Percentiles rank a stretch among this genome's conserved stretches.
Evolutionary conservation across 2,329 filamentous ascomycete genomes (phyloP).

Genomic region (Ophiostoma tasmaniense): DNA sequence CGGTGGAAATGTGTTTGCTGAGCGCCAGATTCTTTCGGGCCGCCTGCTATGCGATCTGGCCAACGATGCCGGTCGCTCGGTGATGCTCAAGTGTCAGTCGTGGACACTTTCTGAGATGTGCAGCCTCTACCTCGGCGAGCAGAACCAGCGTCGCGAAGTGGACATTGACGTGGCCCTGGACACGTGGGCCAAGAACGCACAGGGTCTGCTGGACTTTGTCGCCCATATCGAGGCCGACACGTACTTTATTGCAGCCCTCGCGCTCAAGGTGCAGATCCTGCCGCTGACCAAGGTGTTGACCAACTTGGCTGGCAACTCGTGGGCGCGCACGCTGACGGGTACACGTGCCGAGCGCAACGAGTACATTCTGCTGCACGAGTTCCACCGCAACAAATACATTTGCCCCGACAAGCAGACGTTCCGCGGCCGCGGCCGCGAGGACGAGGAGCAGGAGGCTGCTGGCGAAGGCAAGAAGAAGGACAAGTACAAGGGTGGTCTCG

Average conservation of each 20-base stretch:
- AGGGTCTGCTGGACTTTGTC: constrained; percentile 86
- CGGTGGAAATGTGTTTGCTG: constrained; percentile 84
- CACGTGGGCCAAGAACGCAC: constrained; percentile 74
- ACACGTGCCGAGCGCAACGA: constrained; percentile 96
- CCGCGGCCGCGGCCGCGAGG: constrained; percentile 61
- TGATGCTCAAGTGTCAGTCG: constrained; percentile 94
- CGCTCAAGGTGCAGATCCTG: constrained; percentile 81
- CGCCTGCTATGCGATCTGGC: constrained; percentile 86
- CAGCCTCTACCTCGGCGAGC: constrained; percentile 62
- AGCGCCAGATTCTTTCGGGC: constrained; percentile 81
- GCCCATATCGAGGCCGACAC: constrained; percentile 93
- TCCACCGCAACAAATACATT: constrained; percentile 94
- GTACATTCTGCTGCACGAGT: constrained; percentile 97
- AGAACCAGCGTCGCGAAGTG: constrained; percentile 65
- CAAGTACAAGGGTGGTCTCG: constrained; percentile 96
- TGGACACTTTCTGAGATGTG: constrained; percentile 99
- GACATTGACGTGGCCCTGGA: constrained; percentile 83
- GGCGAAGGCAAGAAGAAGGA: constrained; percentile 75
- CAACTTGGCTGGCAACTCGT: constrained; percentile 94
- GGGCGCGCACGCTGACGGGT: constrained; percentile 90
- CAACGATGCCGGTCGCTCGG: constrained; percentile 93
- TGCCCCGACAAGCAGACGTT: constrained; percentile 90
- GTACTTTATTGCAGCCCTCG: constrained; percentile 87
- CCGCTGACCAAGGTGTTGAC: constrained; percentile 91
- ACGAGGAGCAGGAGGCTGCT: constrained; percentile 63